Evolutionary conservation across 768 basidiomycete genomes (phyloP).

Genomic region (Panus rudis): DNA sequence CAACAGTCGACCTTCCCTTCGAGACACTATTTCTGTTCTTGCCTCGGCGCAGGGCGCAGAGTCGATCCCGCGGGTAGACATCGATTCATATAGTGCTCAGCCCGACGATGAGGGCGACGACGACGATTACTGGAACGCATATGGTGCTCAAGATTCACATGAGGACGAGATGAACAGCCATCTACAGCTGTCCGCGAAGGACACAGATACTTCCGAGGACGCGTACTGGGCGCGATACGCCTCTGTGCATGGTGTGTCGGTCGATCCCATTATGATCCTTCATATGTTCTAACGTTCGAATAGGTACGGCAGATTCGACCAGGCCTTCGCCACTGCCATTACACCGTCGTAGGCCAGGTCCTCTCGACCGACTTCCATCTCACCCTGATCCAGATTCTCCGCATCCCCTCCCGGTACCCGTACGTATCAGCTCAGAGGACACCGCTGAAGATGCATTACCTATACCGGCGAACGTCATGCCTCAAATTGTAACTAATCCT

Average conservation of each 20-base stretch:
- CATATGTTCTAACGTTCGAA: background rate
- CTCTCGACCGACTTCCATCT: conserved; percentile 11
- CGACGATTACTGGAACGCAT: conserved; percentile 65
- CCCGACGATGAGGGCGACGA: conserved; percentile 31
- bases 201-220: conserved; percentile 35
- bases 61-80: background rate
- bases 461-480: conserved; percentile 12
- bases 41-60: background rate
- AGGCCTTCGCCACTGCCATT: conserved; percentile 42
- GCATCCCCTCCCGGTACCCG: conserved; percentile 17
- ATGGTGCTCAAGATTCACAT: conserved; percentile 35
- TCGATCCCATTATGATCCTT: background rate
- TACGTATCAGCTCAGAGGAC: conserved; percentile 10
- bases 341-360: conserved; percentile 20
- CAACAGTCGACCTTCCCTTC: conserved; percentile 16
- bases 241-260: conserved; percentile 54
- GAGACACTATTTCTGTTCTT: background rate
- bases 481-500: conserved; percentile 8
- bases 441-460: conserved; percentile 17
- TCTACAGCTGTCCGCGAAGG: conserved; percentile 22
- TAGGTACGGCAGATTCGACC: conserved; percentile 71
- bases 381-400: conserved; percentile 16
- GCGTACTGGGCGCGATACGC: conserved; percentile 77
- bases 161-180: conserved; percentile 18
- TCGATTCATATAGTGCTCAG: conserved; percentile 12